These are phyloP conservation scores for Penicillium sp. DNA, from an alignment of 2,329 filamentous ascomycete species.

Conservation along the genomic window DNA sequence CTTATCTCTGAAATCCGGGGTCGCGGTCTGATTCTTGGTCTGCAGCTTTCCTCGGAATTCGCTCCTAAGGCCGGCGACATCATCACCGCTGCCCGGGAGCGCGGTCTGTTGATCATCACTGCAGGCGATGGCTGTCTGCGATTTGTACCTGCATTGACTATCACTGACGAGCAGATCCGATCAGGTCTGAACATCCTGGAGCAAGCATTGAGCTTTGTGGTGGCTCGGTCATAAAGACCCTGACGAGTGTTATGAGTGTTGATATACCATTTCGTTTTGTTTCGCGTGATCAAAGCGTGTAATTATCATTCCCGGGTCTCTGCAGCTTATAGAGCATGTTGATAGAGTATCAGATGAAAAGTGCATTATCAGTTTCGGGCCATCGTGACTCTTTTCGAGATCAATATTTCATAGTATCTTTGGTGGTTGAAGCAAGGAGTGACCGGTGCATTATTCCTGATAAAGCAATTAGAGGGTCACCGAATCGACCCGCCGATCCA, in stretches of 20 bases:
- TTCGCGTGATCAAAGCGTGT: slow-evolving; percentile 1
- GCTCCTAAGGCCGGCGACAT: slow-evolving; percentile 50
- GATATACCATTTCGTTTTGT: slow-evolving; percentile 21
- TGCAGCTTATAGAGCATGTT: no score
- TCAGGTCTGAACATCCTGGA: slow-evolving; percentile 70
- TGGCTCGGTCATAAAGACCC: slow-evolving; percentile 32
- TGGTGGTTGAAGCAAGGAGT: no score
- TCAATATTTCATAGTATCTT: no score
- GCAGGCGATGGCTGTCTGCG: slow-evolving; percentile 86
- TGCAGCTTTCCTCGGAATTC: slow-evolving; percentile 71
- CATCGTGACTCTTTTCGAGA: no score
- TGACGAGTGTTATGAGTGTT: slow-evolving; percentile 14
- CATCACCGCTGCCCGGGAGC: slow-evolving; percentile 77
- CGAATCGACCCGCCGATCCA: no score
- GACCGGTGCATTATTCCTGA: no score
- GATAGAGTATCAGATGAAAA: no score
- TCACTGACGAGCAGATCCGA: slow-evolving; percentile 73
- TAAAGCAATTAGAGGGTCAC: no score
- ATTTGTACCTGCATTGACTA: slow-evolving; percentile 81
- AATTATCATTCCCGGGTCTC: slow-evolving; percentile 2
- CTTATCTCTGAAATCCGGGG: slow-evolving; percentile 75
- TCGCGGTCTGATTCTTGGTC: slow-evolving; percentile 74
- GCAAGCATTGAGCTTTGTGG: slow-evolving; percentile 56
- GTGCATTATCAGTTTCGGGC: no score
- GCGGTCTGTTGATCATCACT: slow-evolving; percentile 83